Base-by-base conservation (phyloP, 75 land plant genomes). In the Cryptomeria japonica region DNA sequence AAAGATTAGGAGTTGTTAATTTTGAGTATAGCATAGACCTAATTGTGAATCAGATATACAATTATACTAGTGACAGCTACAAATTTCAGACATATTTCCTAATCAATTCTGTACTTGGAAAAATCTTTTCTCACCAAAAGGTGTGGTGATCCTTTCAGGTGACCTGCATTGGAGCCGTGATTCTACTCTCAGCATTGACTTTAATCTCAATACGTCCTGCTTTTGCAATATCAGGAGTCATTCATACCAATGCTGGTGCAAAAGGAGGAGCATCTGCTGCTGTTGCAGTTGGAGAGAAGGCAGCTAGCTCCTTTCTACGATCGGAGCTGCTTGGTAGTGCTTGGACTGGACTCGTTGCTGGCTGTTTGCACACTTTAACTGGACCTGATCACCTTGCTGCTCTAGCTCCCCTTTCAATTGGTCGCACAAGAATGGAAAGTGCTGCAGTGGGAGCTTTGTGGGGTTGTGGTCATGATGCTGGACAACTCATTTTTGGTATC, bases 391-490 rank as follows among this genome's bases (percentile, higher is more conserved):
- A 92, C 80, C 92, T 92, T 53, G 93, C 93, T 49, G 93, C 92
- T 56, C 87, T 92, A 51, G 93, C 93, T 73, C 93, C 93, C 68
- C 90, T 92, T 49, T 88, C 90, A 84, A 91, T 92, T 28, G 93
- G 93, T 25, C 90, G 90, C 28, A 80, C 93, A 16, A 92, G 85
- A 51, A 73, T 92, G 39, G 91, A 92, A 87, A 88, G 93, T 89
- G 93, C 93, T 85, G 82, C 89, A 31, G 93, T 92, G 80, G 93
- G 93, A 72, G 93, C 93, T 10, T 88, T 92, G 44, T 92, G 93
- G 93, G 93, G 93, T 38, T 92, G 93, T 84, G 93, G 93, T 38
- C 93, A 92, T 72, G 93, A 91, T 89, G 93, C 93, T 76, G 93
- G 93, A 51, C 93, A 92, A 77, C 80, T 92, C n/a, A 88, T 92